Evolutionary conservation across 306 rosid species (phyloP).

Genomic region (Prinsepia uniflora): DNA sequence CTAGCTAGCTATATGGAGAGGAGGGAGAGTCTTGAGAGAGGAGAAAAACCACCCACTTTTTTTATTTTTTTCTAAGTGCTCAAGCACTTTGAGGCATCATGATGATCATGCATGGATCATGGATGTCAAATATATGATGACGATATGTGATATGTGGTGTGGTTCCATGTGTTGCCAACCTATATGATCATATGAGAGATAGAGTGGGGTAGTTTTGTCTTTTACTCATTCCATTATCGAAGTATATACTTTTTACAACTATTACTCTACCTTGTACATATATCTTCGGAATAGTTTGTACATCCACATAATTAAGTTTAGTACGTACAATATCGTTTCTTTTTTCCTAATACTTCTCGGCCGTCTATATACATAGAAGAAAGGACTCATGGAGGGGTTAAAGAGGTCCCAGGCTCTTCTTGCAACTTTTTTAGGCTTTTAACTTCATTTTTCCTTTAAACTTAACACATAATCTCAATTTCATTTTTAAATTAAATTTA

Average conservation of each 20-base stretch:
- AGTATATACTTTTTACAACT: background rate
- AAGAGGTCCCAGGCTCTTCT: too few species aligned
- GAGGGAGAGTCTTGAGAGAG: conserved; percentile 51
- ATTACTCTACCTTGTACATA: background rate
- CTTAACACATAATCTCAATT: too few species aligned
- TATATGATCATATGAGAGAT: conserved; percentile 28
- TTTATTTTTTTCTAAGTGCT: conserved; percentile 15
- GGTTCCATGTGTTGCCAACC: conserved; percentile 84
- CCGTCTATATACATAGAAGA: conserved; percentile 15
- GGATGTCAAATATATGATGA: too few species aligned
- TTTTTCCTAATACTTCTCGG: conserved; percentile 31
- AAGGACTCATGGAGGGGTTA: too few species aligned
- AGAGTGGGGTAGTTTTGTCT: conserved; percentile 32
- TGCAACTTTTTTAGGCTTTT: too few species aligned
- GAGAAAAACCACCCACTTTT: conserved; percentile 42
- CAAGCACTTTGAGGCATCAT: conserved; percentile 27
- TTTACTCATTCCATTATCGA: background rate
- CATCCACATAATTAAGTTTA: conserved; percentile 25
- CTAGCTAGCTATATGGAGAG: conserved; percentile 5
- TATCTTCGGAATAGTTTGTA: conserved; percentile 10
- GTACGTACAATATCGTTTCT: background rate
- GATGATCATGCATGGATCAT: too few species aligned
- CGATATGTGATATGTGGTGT: conserved; percentile 27
- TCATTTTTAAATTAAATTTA: too few species aligned
- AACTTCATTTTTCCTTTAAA: too few species aligned